Conservation (phyloP, 805 yeast species). For the Yamadazyma paraphyllophila region DNA sequence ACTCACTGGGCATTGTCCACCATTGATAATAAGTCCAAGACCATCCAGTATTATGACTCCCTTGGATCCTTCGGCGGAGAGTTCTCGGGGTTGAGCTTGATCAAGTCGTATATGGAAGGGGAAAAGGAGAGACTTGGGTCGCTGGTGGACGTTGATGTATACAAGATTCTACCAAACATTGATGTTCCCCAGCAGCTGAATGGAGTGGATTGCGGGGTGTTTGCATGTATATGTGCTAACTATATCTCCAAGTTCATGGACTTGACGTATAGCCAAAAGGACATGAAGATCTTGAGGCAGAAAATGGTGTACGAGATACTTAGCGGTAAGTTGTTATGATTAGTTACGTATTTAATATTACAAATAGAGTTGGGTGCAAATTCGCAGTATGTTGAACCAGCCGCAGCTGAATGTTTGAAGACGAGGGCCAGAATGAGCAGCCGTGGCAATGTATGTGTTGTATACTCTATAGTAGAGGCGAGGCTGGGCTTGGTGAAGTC, state of each 20-base stretch:
- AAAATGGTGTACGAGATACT: constrained; percentile 65
- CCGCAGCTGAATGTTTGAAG: too few species aligned
- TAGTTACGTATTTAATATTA: too few species aligned
- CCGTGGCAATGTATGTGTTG: too few species aligned
- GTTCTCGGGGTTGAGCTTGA: constrained; percentile 35
- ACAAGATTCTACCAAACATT: constrained; percentile 23
- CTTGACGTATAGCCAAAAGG: constrained; percentile 59
- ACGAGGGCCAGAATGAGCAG: too few species aligned
- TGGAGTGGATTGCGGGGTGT: constrained; percentile 95
- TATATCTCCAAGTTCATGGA: constrained; percentile 52
- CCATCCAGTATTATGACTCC: constrained; percentile 77
- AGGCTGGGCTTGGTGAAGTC: too few species aligned
- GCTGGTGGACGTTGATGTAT: constrained; percentile 18
- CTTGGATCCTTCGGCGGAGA: constrained; percentile 41
- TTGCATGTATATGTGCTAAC: constrained; percentile 75
- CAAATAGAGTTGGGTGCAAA: too few species aligned
- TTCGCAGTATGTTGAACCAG: too few species aligned
- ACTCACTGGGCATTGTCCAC: constrained; percentile 93
- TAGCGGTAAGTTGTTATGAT: constrained; percentile 6
- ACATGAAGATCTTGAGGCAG: constrained; percentile 66
- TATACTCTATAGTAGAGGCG: too few species aligned
- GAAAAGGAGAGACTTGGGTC: constrained; percentile 58
- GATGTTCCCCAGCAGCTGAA: constrained; percentile 79
- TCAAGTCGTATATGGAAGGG: constrained; percentile 60
- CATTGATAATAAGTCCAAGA: constrained; percentile 57